Evolutionary conservation across 163 green algal genomes (phyloP), one percentile per base, ranked within the genome.

Genomic region (Scenedesmus sp.): DNA sequence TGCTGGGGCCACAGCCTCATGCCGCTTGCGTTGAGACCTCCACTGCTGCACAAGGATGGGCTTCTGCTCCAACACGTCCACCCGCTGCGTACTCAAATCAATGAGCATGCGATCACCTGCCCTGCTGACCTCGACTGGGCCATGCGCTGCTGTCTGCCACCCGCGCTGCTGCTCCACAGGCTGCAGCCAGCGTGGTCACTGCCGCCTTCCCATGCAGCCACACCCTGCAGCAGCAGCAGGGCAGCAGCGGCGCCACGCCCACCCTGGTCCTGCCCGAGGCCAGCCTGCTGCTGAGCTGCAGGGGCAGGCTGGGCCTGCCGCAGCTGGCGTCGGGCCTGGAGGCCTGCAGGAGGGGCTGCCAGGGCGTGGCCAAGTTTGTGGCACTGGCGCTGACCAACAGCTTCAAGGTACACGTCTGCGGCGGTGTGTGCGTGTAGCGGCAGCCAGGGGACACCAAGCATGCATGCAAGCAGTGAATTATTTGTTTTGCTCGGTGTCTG

Each of bases 301-400:
- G 30, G 42, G 90, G 93, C n/a, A 59, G 35, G 30, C 87, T 94
- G 53, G 53, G 18, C 12, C 7, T 30, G 0, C 72, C 87, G 7
- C 72, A 94, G 22, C 46, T 95, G 40, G 43, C 93, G 33, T 37
- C 70, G 0, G 90, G 79, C 2, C 44, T 92, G 65, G 83, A 92
- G 43, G 53, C 81, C 22, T 83, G 65, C 22, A 43, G 79, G 35
- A 40, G 70, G 51, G 93, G 87, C 0, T 93, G 86, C 46, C 85
- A 92, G 53, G 86, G 90, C 0, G 93, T 95, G 1, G 89, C 89
- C 37, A 68, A 85, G 35, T 95, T 95, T 68, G 51, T 73, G 1
- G 26, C 79, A 2, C 42, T 92, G n/a, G 81, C 83, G 22, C 87
- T 95, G 26, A 30, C 44, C 10, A 85, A 76, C 24, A 85, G 46